Evolutionary conservation across 139 green algal genomes (phyloP), one percentile per base, ranked within the genome.

Genomic region (Volvox africanus): DNA sequence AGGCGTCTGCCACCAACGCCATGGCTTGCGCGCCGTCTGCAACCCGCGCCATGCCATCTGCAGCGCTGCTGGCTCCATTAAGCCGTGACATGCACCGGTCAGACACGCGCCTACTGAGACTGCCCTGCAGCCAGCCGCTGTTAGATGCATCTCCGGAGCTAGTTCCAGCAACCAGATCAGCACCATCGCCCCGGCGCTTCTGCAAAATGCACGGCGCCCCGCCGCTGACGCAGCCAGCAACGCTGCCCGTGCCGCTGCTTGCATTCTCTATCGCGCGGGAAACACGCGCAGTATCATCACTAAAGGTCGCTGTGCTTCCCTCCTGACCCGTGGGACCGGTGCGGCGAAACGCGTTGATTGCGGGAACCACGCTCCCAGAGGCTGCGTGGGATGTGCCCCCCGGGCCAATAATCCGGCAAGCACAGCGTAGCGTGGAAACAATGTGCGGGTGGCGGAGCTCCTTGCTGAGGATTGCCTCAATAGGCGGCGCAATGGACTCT

Each of bases 361-460:
- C 33, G 33, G 33, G 61, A 3, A 22, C 20, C 21, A 11, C 6
- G 17, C 6, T 37, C 44, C 11, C 18, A 0, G 86, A 90, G 20
- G 67, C 50, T 2, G 50, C 30, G 18, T 6, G 50, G 18, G 73
- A 84, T 21, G 17, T 61, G 73, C 86, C 86, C 5, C n/a, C 21
- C 12, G 86, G 73, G 20, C 55, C 18, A 22, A 90, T 35, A 24
- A 90, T 35, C n/a, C 88, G 78, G 79, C 88, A 68, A n/a, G 88
- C 80, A 69, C 88, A 92, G 68, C 80, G 80, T 67, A 92, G 88
- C 55, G 93, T 95, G n/a, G 90, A 37, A 14, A 95, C 90, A 28
- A 95, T 91, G 83, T 92, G 82, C n/a, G 93, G 93, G 78, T 95
- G 93, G 21, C 90, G 86, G 50, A 95, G 83, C 78, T 92, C 79